These are phyloP conservation scores for Pseudopyricularia javanii DNA, from an alignment of 2,329 filamentous ascomycete species.

Conservation along the genomic window DNA sequence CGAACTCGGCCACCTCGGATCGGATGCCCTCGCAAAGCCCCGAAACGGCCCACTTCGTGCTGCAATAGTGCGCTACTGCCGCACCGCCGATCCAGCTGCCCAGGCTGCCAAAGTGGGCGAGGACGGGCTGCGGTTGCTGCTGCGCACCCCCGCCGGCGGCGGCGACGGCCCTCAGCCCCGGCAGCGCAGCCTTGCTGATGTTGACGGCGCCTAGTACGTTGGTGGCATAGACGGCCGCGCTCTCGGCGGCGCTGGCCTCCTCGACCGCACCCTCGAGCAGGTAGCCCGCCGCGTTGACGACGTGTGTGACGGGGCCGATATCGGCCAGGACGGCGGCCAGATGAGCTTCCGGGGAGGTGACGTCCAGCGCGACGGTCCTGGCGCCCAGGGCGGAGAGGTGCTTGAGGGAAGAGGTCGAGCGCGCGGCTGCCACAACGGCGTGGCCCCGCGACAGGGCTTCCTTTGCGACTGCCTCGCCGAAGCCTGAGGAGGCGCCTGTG, in stretches of 20 bases:
- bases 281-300: not conserved
- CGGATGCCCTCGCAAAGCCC: constrained; percentile 41
- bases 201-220: constrained; percentile 3
- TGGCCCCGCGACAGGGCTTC: constrained; percentile 23
- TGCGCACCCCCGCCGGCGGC: no score
- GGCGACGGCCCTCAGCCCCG: not conserved
- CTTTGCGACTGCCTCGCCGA: constrained; percentile 22
- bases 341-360: not conserved
- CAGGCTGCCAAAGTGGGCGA: constrained; percentile 2
- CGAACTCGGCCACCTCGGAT: not conserved
- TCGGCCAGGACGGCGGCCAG: not conserved
- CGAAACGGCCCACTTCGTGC: constrained; percentile 67
- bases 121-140: not conserved
- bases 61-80: constrained; percentile 49
- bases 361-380: constrained; percentile 19
- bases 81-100: not conserved
- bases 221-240: not conserved
- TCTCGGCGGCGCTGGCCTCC: not conserved
- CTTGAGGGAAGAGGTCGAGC: not conserved
- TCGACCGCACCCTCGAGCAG: constrained; percentile 1
- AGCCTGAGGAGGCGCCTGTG: constrained; percentile 27
- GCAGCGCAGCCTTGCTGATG: constrained; percentile 2
- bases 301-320: not conserved
- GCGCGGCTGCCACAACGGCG: constrained; percentile 26
- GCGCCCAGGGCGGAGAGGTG: not conserved